These are phyloP conservation scores for Nitzschia sp. DNA, from an alignment of 108 stramenopile genomes.

Conservation along the genomic window DNA sequence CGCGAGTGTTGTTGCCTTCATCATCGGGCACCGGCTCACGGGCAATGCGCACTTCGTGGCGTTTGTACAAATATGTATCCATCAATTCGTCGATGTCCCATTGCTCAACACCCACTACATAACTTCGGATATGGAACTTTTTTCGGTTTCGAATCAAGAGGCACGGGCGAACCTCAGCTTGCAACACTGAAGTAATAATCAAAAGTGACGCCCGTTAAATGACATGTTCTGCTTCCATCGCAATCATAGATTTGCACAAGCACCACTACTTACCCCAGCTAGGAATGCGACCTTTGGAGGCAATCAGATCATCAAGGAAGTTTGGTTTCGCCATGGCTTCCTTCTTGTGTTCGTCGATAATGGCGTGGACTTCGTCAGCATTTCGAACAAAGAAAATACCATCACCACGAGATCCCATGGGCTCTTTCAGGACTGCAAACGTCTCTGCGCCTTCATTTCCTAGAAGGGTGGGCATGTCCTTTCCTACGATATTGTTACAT, in stretches of 20 bases:
- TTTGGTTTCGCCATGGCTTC: conserved; percentile 36
- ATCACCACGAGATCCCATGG: conserved; percentile 50
- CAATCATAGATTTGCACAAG: no score
- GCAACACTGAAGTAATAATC: conserved; percentile 34
- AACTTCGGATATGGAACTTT: conserved; percentile 64
- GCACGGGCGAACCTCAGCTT: conserved; percentile 56
- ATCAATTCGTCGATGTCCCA: conserved; percentile 40
- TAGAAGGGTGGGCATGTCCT: conserved; percentile 34
- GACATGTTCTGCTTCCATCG: background rate
- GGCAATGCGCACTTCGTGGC: conserved; percentile 63
- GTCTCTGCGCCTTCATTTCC: conserved; percentile 3
- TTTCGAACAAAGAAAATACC: conserved; percentile 56
- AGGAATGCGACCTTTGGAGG: conserved; percentile 54
- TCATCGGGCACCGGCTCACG: conserved; percentile 30
- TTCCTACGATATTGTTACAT: conserved; percentile 51
- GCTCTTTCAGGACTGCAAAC: conserved; percentile 61
- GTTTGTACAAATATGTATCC: conserved; percentile 45
- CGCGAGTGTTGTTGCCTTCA: conserved; percentile 20
- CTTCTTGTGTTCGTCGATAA: conserved; percentile 50
- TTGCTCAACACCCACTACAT: conserved; percentile 47
- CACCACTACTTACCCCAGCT: conserved; percentile 52
- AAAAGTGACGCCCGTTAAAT: background rate
- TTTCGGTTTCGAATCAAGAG: conserved; percentile 43
- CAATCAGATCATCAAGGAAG: conserved; percentile 50
- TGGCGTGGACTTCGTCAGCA: conserved; percentile 50